phyloP scores from a whole-genome alignment of 2,329 filamentous ascomycete species.

The Diplodia sapinea region DNA sequence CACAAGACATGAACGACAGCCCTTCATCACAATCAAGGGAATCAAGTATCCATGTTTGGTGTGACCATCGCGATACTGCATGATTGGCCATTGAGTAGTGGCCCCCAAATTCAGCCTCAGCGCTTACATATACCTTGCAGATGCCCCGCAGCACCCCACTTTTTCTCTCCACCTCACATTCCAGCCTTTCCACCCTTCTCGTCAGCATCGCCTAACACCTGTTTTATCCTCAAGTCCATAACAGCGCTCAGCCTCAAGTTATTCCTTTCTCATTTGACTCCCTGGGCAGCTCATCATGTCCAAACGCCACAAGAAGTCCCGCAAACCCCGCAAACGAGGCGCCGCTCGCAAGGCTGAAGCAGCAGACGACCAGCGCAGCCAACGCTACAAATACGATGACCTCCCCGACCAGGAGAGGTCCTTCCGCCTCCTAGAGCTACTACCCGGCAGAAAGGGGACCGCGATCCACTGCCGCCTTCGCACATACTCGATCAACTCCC shows the following conservation, averaged over 20 bases:
- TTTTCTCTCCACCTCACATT: background rate
- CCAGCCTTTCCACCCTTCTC: background rate
- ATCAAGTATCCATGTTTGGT: too few species aligned
- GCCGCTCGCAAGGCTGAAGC: background rate
- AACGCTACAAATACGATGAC: background rate
- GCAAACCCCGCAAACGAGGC: background rate
- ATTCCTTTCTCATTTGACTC: background rate
- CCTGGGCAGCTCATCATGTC: background rate
- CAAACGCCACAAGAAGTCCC: background rate
- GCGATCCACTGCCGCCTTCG: background rate
- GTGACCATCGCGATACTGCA: too few species aligned
- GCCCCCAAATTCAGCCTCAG: background rate
- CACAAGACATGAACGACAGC: too few species aligned
- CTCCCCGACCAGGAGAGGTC: background rate
- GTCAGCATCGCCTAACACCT: background rate
- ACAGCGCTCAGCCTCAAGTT: background rate
- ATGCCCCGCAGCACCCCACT: background rate
- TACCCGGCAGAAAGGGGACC: background rate
- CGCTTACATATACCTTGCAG: background rate
- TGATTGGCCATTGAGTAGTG: background rate
- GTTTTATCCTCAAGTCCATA: background rate
- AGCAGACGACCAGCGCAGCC: background rate
- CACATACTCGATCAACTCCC: constrained; percentile 7
- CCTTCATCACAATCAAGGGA: too few species aligned
- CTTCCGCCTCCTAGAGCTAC: constrained; percentile 1